Evolutionary conservation across 495 filamentous ascomycete species (phyloP).

Genomic region (Lepidopterella palustris): DNA sequence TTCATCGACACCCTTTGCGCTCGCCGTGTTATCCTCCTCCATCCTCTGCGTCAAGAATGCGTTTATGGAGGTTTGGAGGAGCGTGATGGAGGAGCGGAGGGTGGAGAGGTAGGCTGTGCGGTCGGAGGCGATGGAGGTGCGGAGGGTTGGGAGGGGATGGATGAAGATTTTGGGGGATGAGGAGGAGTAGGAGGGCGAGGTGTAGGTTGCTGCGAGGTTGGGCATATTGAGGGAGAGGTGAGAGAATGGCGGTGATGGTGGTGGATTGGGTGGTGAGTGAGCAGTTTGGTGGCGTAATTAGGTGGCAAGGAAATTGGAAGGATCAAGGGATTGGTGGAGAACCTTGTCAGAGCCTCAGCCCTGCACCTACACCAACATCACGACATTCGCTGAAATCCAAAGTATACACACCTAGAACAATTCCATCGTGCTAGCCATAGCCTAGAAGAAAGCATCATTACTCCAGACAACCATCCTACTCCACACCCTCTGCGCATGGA

Average conservation of each 20-base stretch:
- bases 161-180: slow-evolving; percentile 42
- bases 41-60: slow-evolving; percentile 75
- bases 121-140: slow-evolving; percentile 33
- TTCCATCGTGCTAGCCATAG: slow-evolving; percentile 26
- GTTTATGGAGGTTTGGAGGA: slow-evolving; percentile 72
- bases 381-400: not conserved
- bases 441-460: not conserved
- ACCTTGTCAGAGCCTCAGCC: not conserved
- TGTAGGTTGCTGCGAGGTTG: slow-evolving; percentile 12
- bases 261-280: not conserved
- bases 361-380: not conserved
- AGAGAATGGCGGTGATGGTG: not conserved
- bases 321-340: no score
- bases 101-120: slow-evolving; percentile 55
- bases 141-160: slow-evolving; percentile 35
- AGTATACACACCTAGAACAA: not conserved
- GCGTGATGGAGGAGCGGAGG: slow-evolving; percentile 54
- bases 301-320: not conserved
- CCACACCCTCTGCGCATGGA: no score
- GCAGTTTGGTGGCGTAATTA: not conserved
- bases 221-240: slow-evolving; percentile 6
- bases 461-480: no score
- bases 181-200: not conserved
- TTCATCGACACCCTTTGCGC: slow-evolving; percentile 34
- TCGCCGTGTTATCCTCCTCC: slow-evolving; percentile 70